These are phyloP conservation scores for Penicillium bialowiezense DNA, from an alignment of 495 filamentous ascomycete genomes.

Conservation along the genomic window DNA sequence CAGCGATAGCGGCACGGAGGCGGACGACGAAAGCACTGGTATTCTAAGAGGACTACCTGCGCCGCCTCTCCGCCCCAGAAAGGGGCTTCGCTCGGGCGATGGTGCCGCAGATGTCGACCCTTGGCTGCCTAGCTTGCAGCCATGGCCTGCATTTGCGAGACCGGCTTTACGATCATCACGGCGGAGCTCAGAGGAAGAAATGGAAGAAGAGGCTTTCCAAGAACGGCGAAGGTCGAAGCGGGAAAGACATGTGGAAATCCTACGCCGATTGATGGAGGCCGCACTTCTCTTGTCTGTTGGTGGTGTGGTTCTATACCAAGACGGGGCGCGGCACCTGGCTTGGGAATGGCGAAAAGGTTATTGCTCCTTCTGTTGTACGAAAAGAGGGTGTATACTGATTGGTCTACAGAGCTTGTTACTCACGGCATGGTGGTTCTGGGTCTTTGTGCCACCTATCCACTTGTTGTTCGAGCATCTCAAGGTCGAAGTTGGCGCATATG, in stretches of 20 bases:
- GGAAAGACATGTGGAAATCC: conserved; percentile 40
- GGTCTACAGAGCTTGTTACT: conserved; percentile 45
- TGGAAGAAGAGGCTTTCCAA: conserved; percentile 24
- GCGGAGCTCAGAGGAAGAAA: conserved; percentile 40
- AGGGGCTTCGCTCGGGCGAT: conserved; percentile 62
- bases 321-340: conserved; percentile 32
- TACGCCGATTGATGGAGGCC: conserved; percentile 45
- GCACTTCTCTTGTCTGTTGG: conserved; percentile 44
- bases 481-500: conserved; percentile 27
- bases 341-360: conserved; percentile 47
- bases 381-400: conserved; percentile 3
- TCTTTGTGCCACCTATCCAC: conserved; percentile 48
- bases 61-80: conserved; percentile 64
- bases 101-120: conserved; percentile 31
- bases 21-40: conserved; percentile 74
- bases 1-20: conserved; percentile 88
- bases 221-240: conserved; percentile 29
- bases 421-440: conserved; percentile 38
- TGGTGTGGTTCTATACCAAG: conserved; percentile 34
- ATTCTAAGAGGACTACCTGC: conserved; percentile 80
- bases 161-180: conserved; percentile 31
- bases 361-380: too few relatives aligned
- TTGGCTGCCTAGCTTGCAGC: conserved; percentile 35
- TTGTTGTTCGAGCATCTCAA: conserved; percentile 27
- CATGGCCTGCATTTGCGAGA: conserved; percentile 39